Conservation (phyloP, 1,284 basidiomycete species). For the Thelephora terrestris region DNA sequence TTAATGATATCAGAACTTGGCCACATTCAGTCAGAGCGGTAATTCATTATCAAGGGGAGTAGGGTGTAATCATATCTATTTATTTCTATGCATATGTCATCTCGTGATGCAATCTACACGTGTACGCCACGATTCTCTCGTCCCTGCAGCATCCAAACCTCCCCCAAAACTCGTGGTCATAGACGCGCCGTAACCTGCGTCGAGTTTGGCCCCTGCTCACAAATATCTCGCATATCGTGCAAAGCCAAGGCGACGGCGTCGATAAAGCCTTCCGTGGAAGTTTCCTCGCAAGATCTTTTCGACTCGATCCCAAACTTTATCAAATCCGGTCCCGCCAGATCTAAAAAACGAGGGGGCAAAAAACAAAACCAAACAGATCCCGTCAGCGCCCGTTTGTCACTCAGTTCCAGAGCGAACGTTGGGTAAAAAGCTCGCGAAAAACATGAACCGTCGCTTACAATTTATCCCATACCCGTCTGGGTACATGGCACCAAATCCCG, state of each 20-base stretch:
- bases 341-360: slow-evolving; percentile 29
- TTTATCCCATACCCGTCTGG: slow-evolving; percentile 88
- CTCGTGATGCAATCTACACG: too few relatives aligned
- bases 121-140: too few relatives aligned
- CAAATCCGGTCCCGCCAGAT: slow-evolving; percentile 71
- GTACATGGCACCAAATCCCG: slow-evolving; percentile 79
- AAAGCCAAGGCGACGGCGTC: slow-evolving; percentile 59
- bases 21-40: too few relatives aligned
- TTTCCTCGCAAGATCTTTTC: slow-evolving; percentile 63
- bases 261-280: slow-evolving; percentile 70
- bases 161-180: not conserved
- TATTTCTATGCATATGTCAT: too few relatives aligned
- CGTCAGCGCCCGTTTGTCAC: slow-evolving; percentile 4
- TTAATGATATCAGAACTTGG: too few relatives aligned
- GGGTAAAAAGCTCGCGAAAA: not conserved
- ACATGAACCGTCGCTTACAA: slow-evolving; percentile 45
- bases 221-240: slow-evolving; percentile 59
- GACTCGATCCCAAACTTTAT: slow-evolving; percentile 96
- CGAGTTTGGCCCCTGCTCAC: slow-evolving; percentile 13
- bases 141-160: too few relatives aligned
- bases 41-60: too few relatives aligned
- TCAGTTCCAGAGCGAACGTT: not conserved
- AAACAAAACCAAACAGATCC: not conserved
- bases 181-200: not conserved
- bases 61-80: too few relatives aligned